These are phyloP conservation scores for Lathyrus sativus DNA, from an alignment of 306 rosid genomes.

Conservation along the genomic window DNA sequence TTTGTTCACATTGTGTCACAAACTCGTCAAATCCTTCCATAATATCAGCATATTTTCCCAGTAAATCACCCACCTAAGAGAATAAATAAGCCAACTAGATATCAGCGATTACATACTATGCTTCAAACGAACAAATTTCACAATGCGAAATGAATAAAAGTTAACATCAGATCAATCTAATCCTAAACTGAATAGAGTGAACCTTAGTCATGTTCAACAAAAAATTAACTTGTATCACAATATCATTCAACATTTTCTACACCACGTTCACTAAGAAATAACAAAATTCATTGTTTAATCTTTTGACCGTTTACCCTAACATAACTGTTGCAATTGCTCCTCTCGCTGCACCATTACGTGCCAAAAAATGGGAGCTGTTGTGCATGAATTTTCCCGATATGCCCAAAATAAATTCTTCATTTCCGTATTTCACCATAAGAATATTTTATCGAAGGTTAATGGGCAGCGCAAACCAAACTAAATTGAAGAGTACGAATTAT, in stretches of 20 bases:
- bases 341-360: constrained; percentile 22
- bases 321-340: constrained; percentile 5
- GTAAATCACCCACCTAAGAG: constrained; percentile 79
- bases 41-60: constrained; percentile 83
- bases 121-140: constrained; percentile 26
- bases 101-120: constrained; percentile 24
- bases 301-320: constrained; percentile 3
- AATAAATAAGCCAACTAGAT: constrained; percentile 39
- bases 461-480: constrained; percentile 7
- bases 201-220: constrained; percentile 6
- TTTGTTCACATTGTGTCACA: constrained; percentile 86
- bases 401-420: neutral
- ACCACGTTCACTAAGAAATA: constrained; percentile 25
- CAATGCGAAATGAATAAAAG: neutral
- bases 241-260: constrained; percentile 29
- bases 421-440: constrained; percentile 12
- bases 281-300: constrained; percentile 11
- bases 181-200: constrained; percentile 17
- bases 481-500: constrained; percentile 13
- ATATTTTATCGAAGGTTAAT: constrained; percentile 11
- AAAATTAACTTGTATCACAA: constrained; percentile 14
- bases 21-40: constrained; percentile 91
- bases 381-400: constrained; percentile 4
- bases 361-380: neutral
- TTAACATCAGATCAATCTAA: constrained; percentile 17